Evolutionary conservation across 2,329 filamentous ascomycete species (phyloP).

Genomic region (Geosmithia morbida): DNA sequence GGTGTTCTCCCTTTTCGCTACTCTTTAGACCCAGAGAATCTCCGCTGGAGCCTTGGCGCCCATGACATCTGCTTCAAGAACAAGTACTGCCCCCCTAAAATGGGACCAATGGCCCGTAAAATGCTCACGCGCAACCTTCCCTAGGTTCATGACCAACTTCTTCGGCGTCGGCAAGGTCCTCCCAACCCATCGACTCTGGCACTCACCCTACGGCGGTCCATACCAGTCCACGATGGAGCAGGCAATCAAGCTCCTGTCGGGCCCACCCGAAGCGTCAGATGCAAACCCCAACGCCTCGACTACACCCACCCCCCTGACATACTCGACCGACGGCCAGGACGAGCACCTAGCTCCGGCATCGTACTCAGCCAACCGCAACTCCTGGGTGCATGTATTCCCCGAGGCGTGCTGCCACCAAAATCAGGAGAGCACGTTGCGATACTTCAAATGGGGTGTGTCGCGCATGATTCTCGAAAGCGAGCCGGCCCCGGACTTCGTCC

Average conservation of each 20-base stretch:
- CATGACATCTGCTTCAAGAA: conserved; percentile 93
- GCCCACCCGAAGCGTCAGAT: conserved; percentile 21
- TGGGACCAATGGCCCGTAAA: not conserved
- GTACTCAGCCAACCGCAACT: conserved; percentile 53
- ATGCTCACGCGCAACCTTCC: not conserved
- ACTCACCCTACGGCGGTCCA: conserved; percentile 70
- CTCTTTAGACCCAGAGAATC: conserved; percentile 54
- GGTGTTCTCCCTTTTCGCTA: conserved; percentile 69
- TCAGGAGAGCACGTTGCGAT: conserved; percentile 64
- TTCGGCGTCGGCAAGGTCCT: conserved; percentile 84
- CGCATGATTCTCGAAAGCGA: conserved; percentile 82
- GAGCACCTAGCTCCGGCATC: conserved; percentile 56
- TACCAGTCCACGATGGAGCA: conserved; percentile 84
- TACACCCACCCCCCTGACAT: conserved; percentile 23
- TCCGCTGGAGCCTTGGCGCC: conserved; percentile 81
- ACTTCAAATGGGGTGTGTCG: conserved; percentile 97
- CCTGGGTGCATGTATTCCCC: conserved; percentile 92
- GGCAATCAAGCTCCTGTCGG: conserved; percentile 71
- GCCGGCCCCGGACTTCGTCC: conserved; percentile 75
- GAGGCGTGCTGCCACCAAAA: conserved; percentile 92
- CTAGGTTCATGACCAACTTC: conserved; percentile 57
- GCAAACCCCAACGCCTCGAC: conserved; percentile 13
- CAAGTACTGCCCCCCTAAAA: conserved; percentile 38
- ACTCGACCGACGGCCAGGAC: conserved; percentile 53
- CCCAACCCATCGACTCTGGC: conserved; percentile 67